Evolutionary conservation across 768 basidiomycete genomes (phyloP), one percentile per base, ranked within the genome.

Genomic region (Naganishia vishniacii): DNA sequence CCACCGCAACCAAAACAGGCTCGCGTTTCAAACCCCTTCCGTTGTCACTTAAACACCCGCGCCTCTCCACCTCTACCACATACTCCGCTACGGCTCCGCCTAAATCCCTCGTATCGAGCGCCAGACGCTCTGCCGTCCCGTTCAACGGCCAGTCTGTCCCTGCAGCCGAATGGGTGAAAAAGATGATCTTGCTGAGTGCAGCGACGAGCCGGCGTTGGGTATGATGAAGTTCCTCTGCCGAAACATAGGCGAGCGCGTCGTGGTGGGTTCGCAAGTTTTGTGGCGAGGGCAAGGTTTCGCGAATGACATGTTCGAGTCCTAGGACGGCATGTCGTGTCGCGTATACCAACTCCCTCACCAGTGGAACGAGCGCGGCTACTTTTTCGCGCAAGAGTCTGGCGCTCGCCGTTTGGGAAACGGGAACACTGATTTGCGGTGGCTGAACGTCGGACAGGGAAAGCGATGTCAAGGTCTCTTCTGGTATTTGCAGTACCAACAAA

Each of bases 101-200:
- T 18, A 76, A 61, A 12, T 77, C 76, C 28, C 46, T 45, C 18
- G 74, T 74, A 64, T 77, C 76, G 9, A 65, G 60, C 44, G 70
- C 72, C 13, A 75, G 62, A 18, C 75, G 69, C 15, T 68, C 59
- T 1, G 59, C 64, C 12, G 44, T 56, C 25, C 46, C 61, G 15
- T 18, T 25, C 32, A 67, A 34, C 7, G 65, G 65, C 65, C 65
- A 67, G 23, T 56, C 61, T 51, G 62, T 67, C 7, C 61, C 65
- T 7, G 48, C 65, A 1, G 65, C 86, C 0, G 92, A 91, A 51
- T 94, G 86, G n/a, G 89, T 86, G 8, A 88, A 89, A 2, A 95
- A 83, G 31, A 94, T 88, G 29, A 97, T 81, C 73, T 92, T 87
- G 20, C 89, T 92, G 9, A 94, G 80, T 0, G 90, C 91, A 8